Base-by-base conservation (phyloP, 176 grass and related monocot species). In the Oryza coarctata region DNA sequence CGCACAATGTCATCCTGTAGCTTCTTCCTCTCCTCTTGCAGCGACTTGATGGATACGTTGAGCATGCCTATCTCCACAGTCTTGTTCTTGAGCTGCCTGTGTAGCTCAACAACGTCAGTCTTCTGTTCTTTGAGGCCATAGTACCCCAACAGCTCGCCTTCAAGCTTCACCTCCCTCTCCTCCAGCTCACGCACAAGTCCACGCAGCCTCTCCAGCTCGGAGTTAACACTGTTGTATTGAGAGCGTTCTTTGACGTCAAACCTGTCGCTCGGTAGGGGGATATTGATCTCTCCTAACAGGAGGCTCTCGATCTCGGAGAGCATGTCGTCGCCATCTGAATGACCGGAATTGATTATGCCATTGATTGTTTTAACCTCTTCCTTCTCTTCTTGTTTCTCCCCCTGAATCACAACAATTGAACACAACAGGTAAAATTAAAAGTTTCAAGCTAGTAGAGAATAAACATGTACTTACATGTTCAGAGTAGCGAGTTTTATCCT, bases 61-160 rank as follows among this genome's bases (percentile, higher is more conserved):
- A 99, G 89, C 97, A 89, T 85, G 68, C 92, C 88, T 47, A 95
- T 91, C 80, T 99, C 93, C 9, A 73, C 85, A 0, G 74, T 79
- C 77, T 96, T 99, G 25, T 85, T 94, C 89, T 90, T 95, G 75
- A 95, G 80, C 86, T 99, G 96, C 84, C 88, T 95, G 66, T 99
- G 91, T 65, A 99, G 74, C 81, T 99, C 96, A 11, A 63, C 23
- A 9, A 90, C 55, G 13, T 99, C 93, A 1, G 85, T 88, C 85
- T 99, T 91, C 61, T 95, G 89, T 84, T 99, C 93, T 76, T 94
- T 99, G 60, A 99, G 89, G 73, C 96, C 96, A 20, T 99, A 95
- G 80, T 94, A 99, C 82, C 94, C 96, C 1, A 99, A 65, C 14
- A 99, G 70, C 73, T 94, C 91, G 0, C 89, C 91, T 63, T 95